phyloP scores from a whole-genome alignment of 176 grass and related monocot species.

The Pharus latifolius region DNA sequence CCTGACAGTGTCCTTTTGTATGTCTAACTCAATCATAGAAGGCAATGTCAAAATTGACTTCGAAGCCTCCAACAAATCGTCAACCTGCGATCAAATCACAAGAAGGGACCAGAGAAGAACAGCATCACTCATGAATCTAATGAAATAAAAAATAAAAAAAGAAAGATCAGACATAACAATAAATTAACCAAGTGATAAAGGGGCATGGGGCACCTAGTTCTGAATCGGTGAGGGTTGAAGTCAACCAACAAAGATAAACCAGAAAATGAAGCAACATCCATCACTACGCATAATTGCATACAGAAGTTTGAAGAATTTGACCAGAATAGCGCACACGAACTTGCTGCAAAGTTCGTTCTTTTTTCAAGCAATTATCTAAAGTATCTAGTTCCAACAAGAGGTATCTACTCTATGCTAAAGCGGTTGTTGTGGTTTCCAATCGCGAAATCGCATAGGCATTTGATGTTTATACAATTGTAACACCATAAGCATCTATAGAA shows the following conservation, averaged over 20 bases:
- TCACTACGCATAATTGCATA: background rate
- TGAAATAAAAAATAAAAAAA: background rate
- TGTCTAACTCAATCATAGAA: conserved; percentile 66
- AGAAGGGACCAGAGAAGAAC: background rate
- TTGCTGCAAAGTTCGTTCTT: background rate
- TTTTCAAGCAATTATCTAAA: too few relatives aligned
- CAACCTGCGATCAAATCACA: conserved; percentile 31
- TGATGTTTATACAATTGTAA: background rate
- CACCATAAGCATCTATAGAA: too few relatives aligned
- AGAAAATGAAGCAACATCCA: background rate
- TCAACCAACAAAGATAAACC: too few relatives aligned
- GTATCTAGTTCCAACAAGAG: too few relatives aligned
- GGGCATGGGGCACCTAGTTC: background rate
- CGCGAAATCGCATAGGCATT: too few relatives aligned
- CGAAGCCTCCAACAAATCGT: conserved; percentile 72
- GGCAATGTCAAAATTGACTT: conserved; percentile 62
- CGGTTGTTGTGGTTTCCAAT: too few relatives aligned
- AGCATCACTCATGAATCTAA: too few relatives aligned
- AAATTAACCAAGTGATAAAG: background rate
- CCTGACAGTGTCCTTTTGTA: conserved; percentile 46
- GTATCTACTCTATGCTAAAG: too few relatives aligned
- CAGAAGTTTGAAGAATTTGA: background rate
- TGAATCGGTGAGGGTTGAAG: too few relatives aligned
- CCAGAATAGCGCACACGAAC: background rate
- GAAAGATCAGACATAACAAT: background rate